Evolutionary conservation across 257 asterid species (phyloP).

Genomic region (Paraleonurus japonicus): DNA sequence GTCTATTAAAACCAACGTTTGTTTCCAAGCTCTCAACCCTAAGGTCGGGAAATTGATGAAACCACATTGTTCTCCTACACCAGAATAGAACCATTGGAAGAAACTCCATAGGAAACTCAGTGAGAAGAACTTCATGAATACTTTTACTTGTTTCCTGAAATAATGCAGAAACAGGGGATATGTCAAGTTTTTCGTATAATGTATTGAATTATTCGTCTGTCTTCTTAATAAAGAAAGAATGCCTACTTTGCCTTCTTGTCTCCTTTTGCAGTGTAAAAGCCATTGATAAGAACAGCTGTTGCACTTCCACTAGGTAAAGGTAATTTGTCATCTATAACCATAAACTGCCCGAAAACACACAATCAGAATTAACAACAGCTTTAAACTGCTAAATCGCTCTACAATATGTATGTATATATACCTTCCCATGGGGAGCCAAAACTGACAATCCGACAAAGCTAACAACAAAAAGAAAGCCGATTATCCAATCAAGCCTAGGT

Average conservation of each 20-base stretch:
- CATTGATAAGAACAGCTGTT: slow-evolving; percentile 31
- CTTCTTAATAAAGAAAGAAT: background rate
- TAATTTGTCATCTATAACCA: slow-evolving; percentile 32
- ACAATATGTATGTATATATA: background rate
- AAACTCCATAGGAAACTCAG: slow-evolving; percentile 46
- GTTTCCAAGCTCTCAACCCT: slow-evolving; percentile 76
- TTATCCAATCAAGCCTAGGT: background rate
- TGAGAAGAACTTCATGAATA: slow-evolving; percentile 41
- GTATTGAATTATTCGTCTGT: background rate
- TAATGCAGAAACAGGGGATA: background rate
- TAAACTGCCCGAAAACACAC: slow-evolving; percentile 17
- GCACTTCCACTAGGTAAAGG: slow-evolving; percentile 41
- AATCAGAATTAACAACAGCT: background rate
- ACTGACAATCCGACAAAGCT: background rate
- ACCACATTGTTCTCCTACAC: slow-evolving; percentile 52
- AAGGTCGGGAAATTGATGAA: slow-evolving; percentile 59
- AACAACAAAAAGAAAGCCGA: background rate
- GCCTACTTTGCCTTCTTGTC: slow-evolving; percentile 29
- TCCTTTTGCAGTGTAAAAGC: slow-evolving; percentile 37
- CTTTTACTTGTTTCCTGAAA: slow-evolving; percentile 49
- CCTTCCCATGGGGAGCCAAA: background rate
- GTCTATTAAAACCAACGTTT: slow-evolving; percentile 43
- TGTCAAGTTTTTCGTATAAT: background rate
- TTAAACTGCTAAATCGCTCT: background rate
- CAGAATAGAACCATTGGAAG: slow-evolving; percentile 62